Percentiles rank a stretch among this genome's conserved stretches.
phyloP scores from a whole-genome alignment of 805 yeast species.

The Metschnikowia matae region DNA sequence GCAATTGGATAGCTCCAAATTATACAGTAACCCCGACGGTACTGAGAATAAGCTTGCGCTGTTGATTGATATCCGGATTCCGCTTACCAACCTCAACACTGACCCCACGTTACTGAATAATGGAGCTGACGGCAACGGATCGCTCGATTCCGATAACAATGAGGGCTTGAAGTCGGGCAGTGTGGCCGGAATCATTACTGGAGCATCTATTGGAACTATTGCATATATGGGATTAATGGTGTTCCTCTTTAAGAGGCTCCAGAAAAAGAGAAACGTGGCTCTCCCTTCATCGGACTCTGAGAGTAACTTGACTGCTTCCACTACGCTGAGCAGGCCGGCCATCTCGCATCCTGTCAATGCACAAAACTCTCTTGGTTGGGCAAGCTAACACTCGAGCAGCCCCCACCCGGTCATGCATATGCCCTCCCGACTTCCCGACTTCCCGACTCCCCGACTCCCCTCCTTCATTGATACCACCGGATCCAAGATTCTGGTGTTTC shows the following conservation, averaged over 20 bases:
- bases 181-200: constrained; percentile 76
- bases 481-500: not conserved
- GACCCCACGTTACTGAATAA: constrained; percentile 9
- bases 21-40: constrained; percentile 58
- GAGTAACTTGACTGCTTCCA: constrained; percentile 25
- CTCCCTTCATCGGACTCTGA: constrained; percentile 41
- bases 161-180: constrained; percentile 30
- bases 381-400: not conserved
- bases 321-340: constrained; percentile 34
- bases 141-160: constrained; percentile 26
- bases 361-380: constrained; percentile 72
- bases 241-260: constrained; percentile 49
- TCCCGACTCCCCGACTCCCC: no score
- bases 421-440: no score
- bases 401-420: not conserved
- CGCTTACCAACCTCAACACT: constrained; percentile 44
- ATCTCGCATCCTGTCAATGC: constrained; percentile 70
- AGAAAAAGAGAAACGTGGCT: constrained; percentile 36
- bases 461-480: not conserved
- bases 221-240: constrained; percentile 60
- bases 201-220: constrained; percentile 74
- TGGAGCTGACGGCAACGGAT: constrained; percentile 26
- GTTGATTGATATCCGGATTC: constrained; percentile 70
- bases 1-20: constrained; percentile 45
- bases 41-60: constrained; percentile 55